These are phyloP conservation scores for Cenococcum geophilum DNA, from an alignment of 495 filamentous ascomycete species.

Conservation along the genomic window DNA sequence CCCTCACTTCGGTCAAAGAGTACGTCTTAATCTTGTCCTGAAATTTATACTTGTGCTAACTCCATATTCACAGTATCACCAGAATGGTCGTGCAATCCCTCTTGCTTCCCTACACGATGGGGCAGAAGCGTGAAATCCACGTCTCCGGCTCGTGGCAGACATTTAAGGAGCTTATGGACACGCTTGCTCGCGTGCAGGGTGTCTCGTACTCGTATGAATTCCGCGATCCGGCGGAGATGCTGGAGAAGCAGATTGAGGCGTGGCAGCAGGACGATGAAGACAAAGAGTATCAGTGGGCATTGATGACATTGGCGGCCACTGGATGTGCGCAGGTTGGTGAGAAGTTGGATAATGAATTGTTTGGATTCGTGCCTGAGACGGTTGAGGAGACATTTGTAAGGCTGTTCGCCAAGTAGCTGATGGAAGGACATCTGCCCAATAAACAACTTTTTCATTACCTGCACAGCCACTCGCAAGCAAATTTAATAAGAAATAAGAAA, in stretches of 20 bases:
- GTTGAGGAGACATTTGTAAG: constrained; percentile 10
- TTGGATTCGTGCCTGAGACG: constrained; percentile 14
- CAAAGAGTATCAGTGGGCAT: constrained; percentile 9
- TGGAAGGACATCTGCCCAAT: neutral
- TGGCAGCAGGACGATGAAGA: constrained; percentile 15
- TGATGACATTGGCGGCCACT: constrained; percentile 11
- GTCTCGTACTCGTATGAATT: constrained; percentile 13
- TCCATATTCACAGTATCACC: constrained; percentile 6
- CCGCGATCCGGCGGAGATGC: constrained; percentile 3
- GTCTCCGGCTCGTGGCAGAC: constrained; percentile 5
- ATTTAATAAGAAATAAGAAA: too few relatives aligned
- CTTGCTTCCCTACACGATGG: constrained; percentile 7
- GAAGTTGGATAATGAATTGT: constrained; percentile 18
- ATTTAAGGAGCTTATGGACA: constrained; percentile 11
- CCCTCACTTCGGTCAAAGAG: neutral
- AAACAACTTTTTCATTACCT: too few relatives aligned
- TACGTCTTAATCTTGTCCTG: neutral
- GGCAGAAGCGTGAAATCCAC: constrained; percentile 12
- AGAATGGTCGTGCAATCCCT: constrained; percentile 10
- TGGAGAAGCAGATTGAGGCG: constrained; percentile 9
- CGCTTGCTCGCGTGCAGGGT: constrained; percentile 10
- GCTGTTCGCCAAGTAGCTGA: constrained; percentile 4
- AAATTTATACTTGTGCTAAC: neutral
- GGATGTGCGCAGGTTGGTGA: constrained; percentile 2
- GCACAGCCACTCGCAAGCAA: too few relatives aligned